phyloP scores from a whole-genome alignment of 176 grass and related monocot species.

The Ensete glaucum region DNA sequence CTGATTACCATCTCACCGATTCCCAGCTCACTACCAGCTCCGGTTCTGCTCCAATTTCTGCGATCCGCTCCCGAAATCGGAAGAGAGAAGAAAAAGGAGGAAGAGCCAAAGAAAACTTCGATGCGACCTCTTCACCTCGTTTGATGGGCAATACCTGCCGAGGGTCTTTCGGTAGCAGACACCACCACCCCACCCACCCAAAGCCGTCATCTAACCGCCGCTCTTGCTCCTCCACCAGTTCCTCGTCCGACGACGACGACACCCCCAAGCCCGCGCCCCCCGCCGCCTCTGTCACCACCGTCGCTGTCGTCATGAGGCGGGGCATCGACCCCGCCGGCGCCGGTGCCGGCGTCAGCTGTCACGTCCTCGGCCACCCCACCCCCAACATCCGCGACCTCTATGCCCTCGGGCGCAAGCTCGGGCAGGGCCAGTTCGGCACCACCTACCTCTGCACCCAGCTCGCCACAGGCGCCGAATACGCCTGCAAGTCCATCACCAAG shows the following conservation, averaged over 20 bases:
- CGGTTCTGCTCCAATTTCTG: not conserved
- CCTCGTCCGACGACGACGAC: slow-evolving; percentile 22
- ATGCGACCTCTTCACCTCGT: slow-evolving; percentile 30
- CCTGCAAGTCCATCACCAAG: slow-evolving; percentile 95
- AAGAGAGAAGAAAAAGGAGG: not conserved
- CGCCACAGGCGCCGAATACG: slow-evolving; percentile 56
- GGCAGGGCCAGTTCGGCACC: slow-evolving; percentile 92
- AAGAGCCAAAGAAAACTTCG: not conserved
- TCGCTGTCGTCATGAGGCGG: slow-evolving; percentile 25
- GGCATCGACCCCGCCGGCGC: slow-evolving; percentile 20
- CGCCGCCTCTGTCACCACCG: not conserved
- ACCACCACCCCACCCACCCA: slow-evolving; percentile 39
- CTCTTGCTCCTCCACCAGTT: slow-evolving; percentile 22
- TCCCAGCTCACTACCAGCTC: no score
- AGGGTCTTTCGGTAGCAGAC: slow-evolving; percentile 59
- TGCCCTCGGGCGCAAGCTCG: slow-evolving; percentile 57
- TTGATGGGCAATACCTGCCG: slow-evolving; percentile 99
- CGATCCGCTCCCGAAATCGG: not conserved
- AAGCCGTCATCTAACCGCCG: slow-evolving; percentile 30
- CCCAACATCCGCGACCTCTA: slow-evolving; percentile 73
- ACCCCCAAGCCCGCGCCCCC: slow-evolving; percentile 16
- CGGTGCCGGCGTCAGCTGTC: slow-evolving; percentile 31
- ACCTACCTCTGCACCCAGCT: slow-evolving; percentile 86
- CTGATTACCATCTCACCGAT: not conserved
- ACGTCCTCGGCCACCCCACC: slow-evolving; percentile 67